Evolutionary conservation across 345 rosid species (phyloP), one percentile per base, ranked within the genome.

Genomic region (Excoecaria cochinchinensis): DNA sequence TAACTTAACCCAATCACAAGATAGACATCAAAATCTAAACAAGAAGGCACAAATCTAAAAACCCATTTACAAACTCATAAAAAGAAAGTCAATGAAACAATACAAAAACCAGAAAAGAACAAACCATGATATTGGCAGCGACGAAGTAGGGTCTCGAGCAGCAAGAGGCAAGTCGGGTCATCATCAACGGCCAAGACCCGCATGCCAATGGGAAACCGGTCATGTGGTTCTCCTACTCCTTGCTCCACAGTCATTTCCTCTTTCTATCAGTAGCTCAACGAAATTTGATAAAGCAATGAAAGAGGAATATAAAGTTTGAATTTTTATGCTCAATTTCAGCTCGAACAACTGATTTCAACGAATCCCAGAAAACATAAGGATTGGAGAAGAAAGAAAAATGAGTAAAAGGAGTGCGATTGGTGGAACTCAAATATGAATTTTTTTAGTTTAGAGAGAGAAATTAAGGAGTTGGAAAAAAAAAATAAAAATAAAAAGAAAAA

Each of bases 141-240:
- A 61, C 84, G 90, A 78, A 92, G 97, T 72, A 92, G 69, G 63
- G 86, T 75, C 80, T 87, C 82, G 16, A 92, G 81, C 75, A 90
- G 63, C 12, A 80, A 73, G 50, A 92, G 93, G 74, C 93, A 90
- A 67, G 92, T 88, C 3, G 87, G 91, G 80, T 90, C 93, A 52
- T 92, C 95, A 62, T 92, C 97, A 57, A 90, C 93, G 14, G 93
- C 97, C 82, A 92, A 84, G 77, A 92, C 93, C 74, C 97, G 84
- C 90, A 92, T 83, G 48, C 95, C 97, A 22, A 83, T 48, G 0
- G 97, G 97, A 78, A 92, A 92, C 87, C 80, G 88, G 73, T 90
- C 90, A n/a, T 19, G 47, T 4, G 68, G 69, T 58, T 79, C 90
- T 42, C 72, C 72, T 48, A 79, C 75, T 67, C 65, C 81, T 48